Evolutionary conservation across 2,329 filamentous ascomycete species (phyloP).

Genomic region (Camptophora hylomeconis): DNA sequence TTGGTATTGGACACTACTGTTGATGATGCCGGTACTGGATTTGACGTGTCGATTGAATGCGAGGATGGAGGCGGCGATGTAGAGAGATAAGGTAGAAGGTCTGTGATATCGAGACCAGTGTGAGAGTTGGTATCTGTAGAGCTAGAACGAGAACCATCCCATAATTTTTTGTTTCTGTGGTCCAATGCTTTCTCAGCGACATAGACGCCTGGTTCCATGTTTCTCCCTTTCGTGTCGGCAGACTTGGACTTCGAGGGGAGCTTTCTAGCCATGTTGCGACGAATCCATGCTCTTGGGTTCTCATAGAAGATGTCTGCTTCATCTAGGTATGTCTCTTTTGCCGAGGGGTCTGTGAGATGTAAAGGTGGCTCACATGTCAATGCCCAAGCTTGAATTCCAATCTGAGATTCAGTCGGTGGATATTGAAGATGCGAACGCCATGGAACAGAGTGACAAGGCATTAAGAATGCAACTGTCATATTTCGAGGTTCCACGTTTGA

Average conservation of each 20-base stretch:
- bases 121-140: no score
- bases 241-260: slow-evolving; percentile 4
- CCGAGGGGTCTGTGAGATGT: slow-evolving; percentile 42
- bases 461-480: slow-evolving; percentile 63
- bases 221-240: slow-evolving; percentile 16
- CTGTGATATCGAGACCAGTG: no score
- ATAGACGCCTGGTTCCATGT: slow-evolving; percentile 9
- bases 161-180: slow-evolving; percentile 4
- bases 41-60: no score
- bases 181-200: slow-evolving; percentile 1
- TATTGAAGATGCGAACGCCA: slow-evolving; percentile 83
- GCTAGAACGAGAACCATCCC: no score
- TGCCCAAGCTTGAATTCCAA: slow-evolving; percentile 61
- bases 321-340: slow-evolving; percentile 61
- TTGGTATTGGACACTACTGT: no score
- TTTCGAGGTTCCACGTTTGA: slow-evolving; percentile 5
- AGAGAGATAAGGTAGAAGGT: no score
- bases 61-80: no score
- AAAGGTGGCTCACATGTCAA: slow-evolving; percentile 85
- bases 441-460: slow-evolving; percentile 90
- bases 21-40: neutral
- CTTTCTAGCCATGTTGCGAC: slow-evolving; percentile 34
- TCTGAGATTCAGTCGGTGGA: slow-evolving; percentile 25
- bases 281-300: slow-evolving; percentile 46
- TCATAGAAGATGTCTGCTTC: slow-evolving; percentile 87